Evolutionary conservation across 345 rosid species (phyloP), one percentile per base, ranked within the genome.

Genomic region (Chamaenerion angustifolium): DNA sequence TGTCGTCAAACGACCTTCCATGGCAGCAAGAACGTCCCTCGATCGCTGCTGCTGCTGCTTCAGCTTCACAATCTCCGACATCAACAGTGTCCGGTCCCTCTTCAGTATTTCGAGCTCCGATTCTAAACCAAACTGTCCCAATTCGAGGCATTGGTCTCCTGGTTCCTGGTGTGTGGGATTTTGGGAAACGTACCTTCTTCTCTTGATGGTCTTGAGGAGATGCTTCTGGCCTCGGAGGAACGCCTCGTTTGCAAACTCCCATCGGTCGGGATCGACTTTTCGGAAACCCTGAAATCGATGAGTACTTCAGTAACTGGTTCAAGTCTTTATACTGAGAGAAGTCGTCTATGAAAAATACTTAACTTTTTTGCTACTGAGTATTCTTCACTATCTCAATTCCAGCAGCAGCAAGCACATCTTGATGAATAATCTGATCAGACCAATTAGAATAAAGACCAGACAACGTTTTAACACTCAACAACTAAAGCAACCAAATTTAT

Each of bases 161-260:
- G 13, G 75, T 40, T 66, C 80, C 53, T 67, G 78, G 35, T 72
- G 80, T n/a, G 65, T 76, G 5, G 41, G 45, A 47, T n/a, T 37
- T 44, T 60, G 76, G 16, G 66, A 19, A 10, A 69, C 58, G 54
- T 82, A 61, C 49, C 95, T 67, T 61, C 94, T 74, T 62, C 97
- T 71, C 71, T 67, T 85, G 51, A 89, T 85, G 46, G 53, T 74
- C 74, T 79, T 85, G 48, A 85, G 40, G 12, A 89, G 77, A 46
- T 83, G 86, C 68, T 68, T 81, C 52, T 83, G 83, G 11, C 97
- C 97, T 48, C 94, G 76, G 56, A 81, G 55, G 61, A 89, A 89
- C 41, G 94, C 90, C 71, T 85, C 97, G 17, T 83, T 85, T 4
- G 94, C 90, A 43, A 89, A 89, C 54, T 85, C 97, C 97, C 97